phyloP scores from a whole-genome alignment of 208 protist species.

The Polymyxa betae region DNA sequence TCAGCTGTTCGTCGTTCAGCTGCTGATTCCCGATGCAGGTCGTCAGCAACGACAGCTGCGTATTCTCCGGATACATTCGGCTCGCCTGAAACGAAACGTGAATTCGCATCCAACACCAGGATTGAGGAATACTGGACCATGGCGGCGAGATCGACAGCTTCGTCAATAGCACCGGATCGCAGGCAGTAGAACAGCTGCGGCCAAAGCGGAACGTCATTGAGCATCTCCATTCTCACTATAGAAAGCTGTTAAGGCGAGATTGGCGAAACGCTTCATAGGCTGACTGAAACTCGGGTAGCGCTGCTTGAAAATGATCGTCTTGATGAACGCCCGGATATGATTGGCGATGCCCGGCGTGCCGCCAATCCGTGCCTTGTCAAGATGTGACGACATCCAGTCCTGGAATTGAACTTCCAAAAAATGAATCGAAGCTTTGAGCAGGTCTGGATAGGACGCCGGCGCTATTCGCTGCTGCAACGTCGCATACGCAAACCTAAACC shows the following conservation, averaged over 20 bases:
- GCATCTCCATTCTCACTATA: background rate
- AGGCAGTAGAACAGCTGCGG: slow-evolving; percentile 49
- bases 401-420: slow-evolving; percentile 46
- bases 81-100: background rate
- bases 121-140: background rate
- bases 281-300: background rate
- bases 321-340: slow-evolving; percentile 19
- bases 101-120: background rate
- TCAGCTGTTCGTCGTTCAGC: background rate
- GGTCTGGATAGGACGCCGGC: slow-evolving; percentile 4
- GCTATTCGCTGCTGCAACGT: background rate
- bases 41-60: background rate
- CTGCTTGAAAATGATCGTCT: background rate
- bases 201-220: slow-evolving; percentile 46
- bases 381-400: background rate
- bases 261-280: background rate
- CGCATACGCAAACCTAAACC: slow-evolving; percentile 38
- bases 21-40: background rate
- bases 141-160: background rate
- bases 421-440: background rate
- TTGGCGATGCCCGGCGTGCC: slow-evolving; percentile 19
- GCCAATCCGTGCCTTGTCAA: slow-evolving; percentile 27
- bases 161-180: background rate
- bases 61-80: slow-evolving; percentile 33
- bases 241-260: background rate